Evolutionary conservation across 768 basidiomycete genomes (phyloP), one percentile per base, ranked within the genome.

Genomic region (Hypsizygus marmoreus): DNA sequence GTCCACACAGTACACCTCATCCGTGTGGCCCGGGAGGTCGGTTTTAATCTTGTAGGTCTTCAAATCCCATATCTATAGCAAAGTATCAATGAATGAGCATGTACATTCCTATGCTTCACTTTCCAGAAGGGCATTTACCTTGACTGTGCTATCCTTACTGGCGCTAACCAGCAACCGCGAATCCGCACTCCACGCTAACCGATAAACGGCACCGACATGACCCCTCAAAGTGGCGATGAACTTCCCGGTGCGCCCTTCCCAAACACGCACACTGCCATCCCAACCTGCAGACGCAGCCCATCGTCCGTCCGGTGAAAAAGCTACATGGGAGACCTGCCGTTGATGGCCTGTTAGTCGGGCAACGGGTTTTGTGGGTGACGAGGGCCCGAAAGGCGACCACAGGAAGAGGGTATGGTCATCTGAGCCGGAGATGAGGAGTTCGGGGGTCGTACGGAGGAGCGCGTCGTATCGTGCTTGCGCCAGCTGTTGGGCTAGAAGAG

Each of bases 1-100:
- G 67, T 98, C 95, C 12, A 99, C 95, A 59, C 95, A 97, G 69
- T 97, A 98, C 26, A 99, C 95, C 64, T 99, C 95, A 55, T 99
- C 95, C 1, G 88, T 90, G 63, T 99, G 95, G 14, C 95, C 95
- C 0, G 94, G 92, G 13, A 99, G 81, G 64, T 99, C 95, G 6
- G 80, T 83, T 61, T 91, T 89, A 51, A 99, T 82, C 69, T 99
- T 98, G 67, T 91, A 92, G 5, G 93, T 97, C 65, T 91, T 94
- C 44, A 98, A 74, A 65, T 97, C 91, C 95, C 95, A 98, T 17
- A 97, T 84, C 93, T 93, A 63, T 13, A 35, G 12, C 16, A n/a
- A 26, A 5, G 34, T 35, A 20, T 17, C 17, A 35, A 20, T 7
- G n/a, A 6, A 35, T 35, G 17, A 35, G n/a, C 3, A 4, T 8